These are phyloP conservation scores for Mycena metata DNA, from an alignment of 768 basidiomycete species.

Conservation along the genomic window DNA sequence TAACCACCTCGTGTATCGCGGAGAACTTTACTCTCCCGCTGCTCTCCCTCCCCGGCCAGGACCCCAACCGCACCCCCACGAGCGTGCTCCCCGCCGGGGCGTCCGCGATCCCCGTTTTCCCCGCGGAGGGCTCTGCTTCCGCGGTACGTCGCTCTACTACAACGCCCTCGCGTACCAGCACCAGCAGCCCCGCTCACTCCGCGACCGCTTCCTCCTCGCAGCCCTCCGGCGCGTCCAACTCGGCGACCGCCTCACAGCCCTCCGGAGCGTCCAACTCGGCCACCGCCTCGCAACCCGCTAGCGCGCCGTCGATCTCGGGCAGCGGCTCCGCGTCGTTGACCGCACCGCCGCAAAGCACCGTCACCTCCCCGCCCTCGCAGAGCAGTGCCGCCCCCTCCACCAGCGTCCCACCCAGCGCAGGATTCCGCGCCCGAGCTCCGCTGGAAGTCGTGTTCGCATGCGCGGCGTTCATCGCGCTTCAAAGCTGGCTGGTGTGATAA, in stretches of 20 bases:
- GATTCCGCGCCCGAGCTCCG: neutral
- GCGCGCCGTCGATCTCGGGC: constrained; percentile 4
- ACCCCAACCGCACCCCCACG: constrained; percentile 42
- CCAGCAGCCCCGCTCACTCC: neutral
- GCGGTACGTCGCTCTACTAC: constrained; percentile 23
- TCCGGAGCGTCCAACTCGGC: neutral
- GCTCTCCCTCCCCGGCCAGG: constrained; percentile 49
- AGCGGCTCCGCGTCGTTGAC: neutral
- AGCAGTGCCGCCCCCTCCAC: neutral
- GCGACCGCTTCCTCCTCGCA: neutral
- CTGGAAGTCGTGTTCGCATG: neutral
- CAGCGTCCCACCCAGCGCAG: constrained; percentile 15
- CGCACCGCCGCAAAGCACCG: constrained; percentile 14
- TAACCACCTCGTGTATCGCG: constrained; percentile 41
- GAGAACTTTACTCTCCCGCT: constrained; percentile 42
- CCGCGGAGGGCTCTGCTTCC: constrained; percentile 2
- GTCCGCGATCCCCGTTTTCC: constrained; percentile 41
- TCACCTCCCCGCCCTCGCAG: constrained; percentile 9
- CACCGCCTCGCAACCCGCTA: neutral
- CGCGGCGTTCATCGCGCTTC: neutral
- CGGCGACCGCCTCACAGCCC: neutral
- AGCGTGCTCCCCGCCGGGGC: constrained; percentile 39
- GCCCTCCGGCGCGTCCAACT: neutral
- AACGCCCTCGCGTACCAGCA: neutral
- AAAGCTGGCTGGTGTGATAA: neutral